Evolutionary conservation across 257 asterid genomes (phyloP), one percentile per base, ranked within the genome.

Genomic region (Ajuga chamaepitys): DNA sequence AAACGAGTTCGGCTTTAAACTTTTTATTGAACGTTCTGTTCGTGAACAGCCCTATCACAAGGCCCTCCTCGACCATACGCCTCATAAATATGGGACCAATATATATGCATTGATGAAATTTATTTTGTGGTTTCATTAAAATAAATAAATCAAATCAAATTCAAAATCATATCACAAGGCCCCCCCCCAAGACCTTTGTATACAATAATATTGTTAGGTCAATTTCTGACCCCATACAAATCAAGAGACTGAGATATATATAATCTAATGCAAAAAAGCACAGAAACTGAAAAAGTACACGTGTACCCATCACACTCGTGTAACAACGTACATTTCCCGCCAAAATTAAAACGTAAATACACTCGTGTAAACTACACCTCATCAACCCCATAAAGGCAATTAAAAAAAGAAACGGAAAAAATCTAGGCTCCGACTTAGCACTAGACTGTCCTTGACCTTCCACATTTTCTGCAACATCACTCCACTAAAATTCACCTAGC

Each of bases 131-230:
- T n/a, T n/a, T n/a, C n/a, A n/a, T n/a, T n/a, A n/a, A n/a, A n/a
- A n/a, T n/a, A n/a, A n/a, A n/a, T n/a, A n/a, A n/a, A n/a, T n/a
- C n/a, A n/a, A n/a, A n/a, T n/a, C n/a, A n/a, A n/a, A n/a, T n/a
- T n/a, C n/a, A n/a, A n/a, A n/a, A n/a, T n/a, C n/a, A 21, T 2
- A 22, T 9, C 38, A 45, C 28, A 42, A 21, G 95, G 88, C 88
- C 95, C 96, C 89, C 88, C 95, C 96, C 89, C 77, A 66, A 82
- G 80, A 82, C 92, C 85, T 63, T 79, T 37, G 9, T 25, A 8
- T 30, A 11, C 47, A 54, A 14, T 17, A 22, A 55, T 73, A 74
- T 75, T 58, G 80, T 76, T 61, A 52, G 79, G 72, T 82, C 78
- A 62, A 66, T 26, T 62, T 58, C 74, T 38, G 78, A 64, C 70